Evolutionary conservation across 257 asterid genomes (phyloP), one percentile per base, ranked within the genome.

Genomic region (Linaria vulgaris): DNA sequence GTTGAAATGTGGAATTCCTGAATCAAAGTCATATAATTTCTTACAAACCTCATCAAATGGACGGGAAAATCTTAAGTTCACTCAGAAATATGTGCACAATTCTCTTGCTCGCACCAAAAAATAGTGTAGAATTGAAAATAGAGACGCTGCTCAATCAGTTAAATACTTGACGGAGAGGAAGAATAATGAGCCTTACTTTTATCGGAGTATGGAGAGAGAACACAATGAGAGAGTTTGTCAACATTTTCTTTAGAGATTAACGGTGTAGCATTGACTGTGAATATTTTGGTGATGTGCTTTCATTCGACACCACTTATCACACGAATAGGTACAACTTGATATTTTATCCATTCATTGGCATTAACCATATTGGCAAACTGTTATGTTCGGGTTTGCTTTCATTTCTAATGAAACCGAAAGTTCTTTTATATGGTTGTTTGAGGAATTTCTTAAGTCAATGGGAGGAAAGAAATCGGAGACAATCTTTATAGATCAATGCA

Each of bases 321-420:
- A 64, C 62, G 1, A 71, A 71, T 9, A 64, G 3, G 56, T 47
- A 71, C n/a, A 20, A 56, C 6, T 25, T 63, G 43, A 56, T 56
- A 9, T 56, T 16, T 63, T 31, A 59, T 56, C 45, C 50, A 1
- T 63, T 71, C 22, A 47, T 64, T 6, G 67, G 67, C 4, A 27
- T 23, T 34, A 63, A 56, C 23, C 39, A 63, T 20, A 70, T 9
- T 22, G 2, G 4, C 23, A 47, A 8, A 47, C 45, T 45, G 56
- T 61, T 12, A 12, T 61, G 10, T 61, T 61, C 45, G 57, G 57
- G 6, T 22, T 45, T 0, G 55, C 56, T 0, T 24, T 61, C 15
- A 4, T 61, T 13, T 61, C 37, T 0, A 56, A 61, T 61, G 67
- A 44, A 45, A 61, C 56, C 0, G 3, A 20, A 10, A 19, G 17